Base-by-base conservation (phyloP, 768 basidiomycete genomes). In the Tricholomella constricta region DNA sequence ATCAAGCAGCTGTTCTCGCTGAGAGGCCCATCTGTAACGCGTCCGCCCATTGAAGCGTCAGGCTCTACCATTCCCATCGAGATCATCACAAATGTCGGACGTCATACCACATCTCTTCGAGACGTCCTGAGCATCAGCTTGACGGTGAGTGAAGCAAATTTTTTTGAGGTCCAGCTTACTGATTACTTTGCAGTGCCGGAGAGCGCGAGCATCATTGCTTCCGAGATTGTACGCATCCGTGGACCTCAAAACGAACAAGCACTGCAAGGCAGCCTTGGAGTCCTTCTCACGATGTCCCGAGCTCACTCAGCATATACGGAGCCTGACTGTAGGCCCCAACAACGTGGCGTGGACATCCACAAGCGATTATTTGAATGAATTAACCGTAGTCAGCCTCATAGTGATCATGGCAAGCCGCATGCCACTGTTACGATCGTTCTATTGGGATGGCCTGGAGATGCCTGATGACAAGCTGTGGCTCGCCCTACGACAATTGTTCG, bases 221-320 rank as follows among this genome's bases (percentile, higher is more conserved):
- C 67, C 71, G 3, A 58, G 60, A n/a, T 65, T 73, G 40, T 73
- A 69, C 51, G 45, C 57, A 19, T 64, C 59, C n/a, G 62, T 72
- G n/a, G 71, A 73, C 37, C 65, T 73, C 22, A 67, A 61, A 42
- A 66, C 67, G 27, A 73, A 72, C 55, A 65, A 60, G 37, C 66
- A 69, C 23, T 70, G 68, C 58, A 71, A 68, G 53, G 49, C 60
- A 11, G 57, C 66, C 2, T 61, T 73, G 5, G 61, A 66, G 49
- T 85, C 85, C 2, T 82, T 94, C 49, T 84, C 65, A 3, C 64
- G 62, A 52, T 62, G 56, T 37, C 69, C 67, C 26, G 68, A 68
- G 26, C 54, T 69, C 15, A 58, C 65, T 9, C 66, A 58, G 29
- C 61, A 70, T 46, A 64, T 75, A 23, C 61, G 57, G 10, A 55